These are phyloP conservation scores for Sutorius eximius DNA, from an alignment of 1,284 basidiomycete genomes.

Conservation along the genomic window DNA sequence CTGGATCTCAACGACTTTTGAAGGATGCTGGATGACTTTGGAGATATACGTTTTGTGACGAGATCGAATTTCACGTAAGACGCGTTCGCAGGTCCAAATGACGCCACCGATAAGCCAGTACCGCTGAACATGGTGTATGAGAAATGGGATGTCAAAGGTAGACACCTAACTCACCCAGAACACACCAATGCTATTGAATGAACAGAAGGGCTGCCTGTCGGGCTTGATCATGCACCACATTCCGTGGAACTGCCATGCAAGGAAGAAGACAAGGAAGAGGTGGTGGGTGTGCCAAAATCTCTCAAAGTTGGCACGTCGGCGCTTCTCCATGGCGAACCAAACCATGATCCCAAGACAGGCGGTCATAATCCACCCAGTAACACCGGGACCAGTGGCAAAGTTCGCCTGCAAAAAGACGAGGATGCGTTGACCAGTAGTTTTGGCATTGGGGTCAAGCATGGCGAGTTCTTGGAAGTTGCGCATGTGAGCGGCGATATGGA, in stretches of 20 bases:
- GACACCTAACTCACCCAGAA: conserved; percentile 72
- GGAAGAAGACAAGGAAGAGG: conserved; percentile 87
- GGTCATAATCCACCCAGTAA: conserved; percentile 93
- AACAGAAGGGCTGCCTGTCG: conserved; percentile 84
- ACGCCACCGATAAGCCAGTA: conserved; percentile 87
- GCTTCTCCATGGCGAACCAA: conserved; percentile 80
- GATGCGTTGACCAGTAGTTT: conserved; percentile 53
- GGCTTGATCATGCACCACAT: conserved; percentile 95
- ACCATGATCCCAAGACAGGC: conserved; percentile 71
- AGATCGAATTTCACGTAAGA: conserved; percentile 84
- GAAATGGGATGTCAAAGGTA: not conserved
- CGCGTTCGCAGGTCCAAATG: conserved; percentile 82
- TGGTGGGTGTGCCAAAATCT: conserved; percentile 90
- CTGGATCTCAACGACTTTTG: conserved; percentile 86
- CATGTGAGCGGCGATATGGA: conserved; percentile 79
- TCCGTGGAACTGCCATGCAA: conserved; percentile 88
- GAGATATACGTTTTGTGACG: conserved; percentile 86
- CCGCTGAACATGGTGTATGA: conserved; percentile 47
- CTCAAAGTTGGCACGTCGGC: conserved; percentile 72
- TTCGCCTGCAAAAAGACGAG: conserved; percentile 72
- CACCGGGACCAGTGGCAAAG: conserved; percentile 83
- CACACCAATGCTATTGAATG: conserved; percentile 79
- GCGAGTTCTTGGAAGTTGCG: conserved; percentile 77
- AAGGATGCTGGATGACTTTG: conserved; percentile 92
- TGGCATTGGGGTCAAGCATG: conserved; percentile 51